Percentiles rank a stretch among this genome's conserved stretches.
Evolutionary conservation across 164 flowering plant species (phyloP).

Genomic region (Litsea cubeba): DNA sequence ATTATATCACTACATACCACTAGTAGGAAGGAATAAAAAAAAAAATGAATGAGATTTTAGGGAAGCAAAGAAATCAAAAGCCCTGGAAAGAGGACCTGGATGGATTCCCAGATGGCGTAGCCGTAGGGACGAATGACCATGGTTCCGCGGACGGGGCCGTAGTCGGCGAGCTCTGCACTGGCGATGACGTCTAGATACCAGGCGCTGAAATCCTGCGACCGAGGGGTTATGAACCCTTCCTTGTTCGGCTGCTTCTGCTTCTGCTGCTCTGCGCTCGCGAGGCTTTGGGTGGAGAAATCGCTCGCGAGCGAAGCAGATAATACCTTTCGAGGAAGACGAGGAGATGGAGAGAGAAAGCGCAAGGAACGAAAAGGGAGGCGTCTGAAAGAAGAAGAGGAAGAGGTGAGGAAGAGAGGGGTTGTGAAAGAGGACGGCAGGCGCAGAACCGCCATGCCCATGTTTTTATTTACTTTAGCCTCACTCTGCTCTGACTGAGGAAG

Average conservation of each 20-base stretch:
- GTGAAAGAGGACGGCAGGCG: slow-evolving; percentile 6
- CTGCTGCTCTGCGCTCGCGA: background rate
- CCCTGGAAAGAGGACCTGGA: slow-evolving; percentile 49
- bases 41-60: no score
- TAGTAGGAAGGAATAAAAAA: background rate
- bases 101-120: slow-evolving; percentile 97
- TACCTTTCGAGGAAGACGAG: slow-evolving; percentile 7
- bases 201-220: slow-evolving; percentile 89
- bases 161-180: slow-evolving; percentile 85
- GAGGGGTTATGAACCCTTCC: slow-evolving; percentile 50
- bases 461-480: no score
- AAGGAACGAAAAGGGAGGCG: background rate
- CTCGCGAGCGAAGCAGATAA: slow-evolving; percentile 18
- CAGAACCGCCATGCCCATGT: slow-evolving; percentile 13
- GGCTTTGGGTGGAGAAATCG: slow-evolving; percentile 23
- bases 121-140: slow-evolving; percentile 98
- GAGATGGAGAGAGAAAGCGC: background rate
- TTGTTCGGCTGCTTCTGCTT: slow-evolving; percentile 4
- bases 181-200: slow-evolving; percentile 90
- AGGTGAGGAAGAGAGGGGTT: slow-evolving; percentile 4
- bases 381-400: background rate
- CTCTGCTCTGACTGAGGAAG: no score
- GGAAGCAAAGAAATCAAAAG: background rate
- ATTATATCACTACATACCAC: no score
- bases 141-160: slow-evolving; percentile 96